phyloP scores from a whole-genome alignment of 2,329 filamentous ascomycete species.

The Curvularia hawaiiensis region DNA sequence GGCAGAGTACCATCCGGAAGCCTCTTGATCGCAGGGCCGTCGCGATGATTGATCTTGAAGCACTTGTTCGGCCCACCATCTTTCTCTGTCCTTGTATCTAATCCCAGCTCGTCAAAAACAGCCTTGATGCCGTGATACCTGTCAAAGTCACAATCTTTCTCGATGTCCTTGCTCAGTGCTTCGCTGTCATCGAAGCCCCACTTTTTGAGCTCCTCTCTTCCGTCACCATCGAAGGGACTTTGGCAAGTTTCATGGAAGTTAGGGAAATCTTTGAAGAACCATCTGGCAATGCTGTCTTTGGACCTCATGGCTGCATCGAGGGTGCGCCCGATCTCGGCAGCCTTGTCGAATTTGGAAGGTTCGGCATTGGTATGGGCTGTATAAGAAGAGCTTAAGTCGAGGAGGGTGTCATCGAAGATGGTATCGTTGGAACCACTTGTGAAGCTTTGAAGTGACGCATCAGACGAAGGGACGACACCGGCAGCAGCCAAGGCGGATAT shows the following conservation, averaged over 20 bases:
- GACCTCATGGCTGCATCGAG: conserved; percentile 13
- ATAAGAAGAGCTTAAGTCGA: background rate
- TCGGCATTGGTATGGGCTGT: background rate
- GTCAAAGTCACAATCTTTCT: conserved; percentile 20
- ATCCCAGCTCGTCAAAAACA: conserved; percentile 14
- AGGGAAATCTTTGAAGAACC: conserved; percentile 18
- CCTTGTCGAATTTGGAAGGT: conserved; percentile 7
- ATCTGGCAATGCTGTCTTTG: conserved; percentile 13
- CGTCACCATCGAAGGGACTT: conserved; percentile 13
- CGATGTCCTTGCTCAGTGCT: conserved; percentile 2
- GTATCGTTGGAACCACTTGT: background rate
- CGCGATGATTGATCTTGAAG: conserved; percentile 15
- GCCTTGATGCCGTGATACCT: conserved; percentile 14
- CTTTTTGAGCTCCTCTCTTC: conserved; percentile 8
- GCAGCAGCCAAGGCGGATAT: background rate
- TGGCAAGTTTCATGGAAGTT: conserved; percentile 11
- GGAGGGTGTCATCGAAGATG: background rate
- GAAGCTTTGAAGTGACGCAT: background rate
- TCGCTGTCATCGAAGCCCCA: conserved; percentile 21
- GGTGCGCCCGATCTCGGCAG: conserved; percentile 7
- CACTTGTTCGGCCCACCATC: conserved; percentile 19
- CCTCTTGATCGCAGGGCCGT: conserved; percentile 16
- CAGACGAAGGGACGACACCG: background rate
- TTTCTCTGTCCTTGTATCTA: conserved; percentile 12
- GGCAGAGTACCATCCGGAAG: conserved; percentile 13